Evolutionary conservation across 345 rosid species (phyloP).

Genomic region (Lepidium didymum): DNA sequence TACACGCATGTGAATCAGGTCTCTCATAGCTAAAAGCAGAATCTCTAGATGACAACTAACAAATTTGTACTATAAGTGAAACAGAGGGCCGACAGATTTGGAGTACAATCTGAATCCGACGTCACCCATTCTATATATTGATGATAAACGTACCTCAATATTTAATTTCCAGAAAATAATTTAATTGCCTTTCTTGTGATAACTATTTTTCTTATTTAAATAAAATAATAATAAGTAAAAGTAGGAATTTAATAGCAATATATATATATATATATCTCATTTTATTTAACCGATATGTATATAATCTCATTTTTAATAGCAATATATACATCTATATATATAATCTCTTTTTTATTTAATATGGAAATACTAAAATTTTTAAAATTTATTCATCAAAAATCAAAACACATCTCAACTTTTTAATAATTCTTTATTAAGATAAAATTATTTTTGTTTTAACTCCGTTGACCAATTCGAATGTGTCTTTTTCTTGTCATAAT

Average conservation of each 20-base stretch:
- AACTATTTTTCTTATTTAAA: background rate
- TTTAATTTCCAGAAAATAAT: background rate
- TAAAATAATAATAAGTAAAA: no score
- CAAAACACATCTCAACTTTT: no score
- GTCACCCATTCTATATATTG: background rate
- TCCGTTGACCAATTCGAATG: background rate
- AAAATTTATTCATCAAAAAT: no score
- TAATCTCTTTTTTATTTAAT: no score
- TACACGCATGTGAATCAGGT: constrained; percentile 9
- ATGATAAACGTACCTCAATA: background rate
- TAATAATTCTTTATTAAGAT: no score
- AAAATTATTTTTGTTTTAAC: background rate
- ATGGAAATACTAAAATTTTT: no score
- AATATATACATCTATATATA: no score
- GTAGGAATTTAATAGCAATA: no score
- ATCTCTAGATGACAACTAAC: background rate
- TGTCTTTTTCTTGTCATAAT: background rate
- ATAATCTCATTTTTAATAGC: no score
- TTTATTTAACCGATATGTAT: no score
- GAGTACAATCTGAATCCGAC: background rate
- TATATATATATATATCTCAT: no score
- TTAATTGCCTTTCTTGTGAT: background rate
- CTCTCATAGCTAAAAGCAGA: background rate
- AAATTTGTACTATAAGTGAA: background rate
- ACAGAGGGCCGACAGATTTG: background rate